These are phyloP conservation scores for Protomyces gravidus DNA, from an alignment of 1,139 yeast genomes.

Conservation along the genomic window DNA sequence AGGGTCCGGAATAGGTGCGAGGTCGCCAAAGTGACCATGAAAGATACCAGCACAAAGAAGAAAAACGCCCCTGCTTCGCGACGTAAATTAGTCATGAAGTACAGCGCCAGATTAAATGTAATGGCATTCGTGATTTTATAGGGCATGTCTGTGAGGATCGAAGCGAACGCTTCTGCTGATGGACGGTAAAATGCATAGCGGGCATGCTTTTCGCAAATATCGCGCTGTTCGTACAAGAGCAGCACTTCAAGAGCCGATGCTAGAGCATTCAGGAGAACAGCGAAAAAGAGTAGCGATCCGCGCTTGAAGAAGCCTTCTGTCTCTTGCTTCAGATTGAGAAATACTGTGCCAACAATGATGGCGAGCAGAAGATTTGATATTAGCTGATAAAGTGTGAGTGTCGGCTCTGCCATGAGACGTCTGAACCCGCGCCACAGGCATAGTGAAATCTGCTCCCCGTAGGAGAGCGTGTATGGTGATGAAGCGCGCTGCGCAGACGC, in stretches of 20 bases:
- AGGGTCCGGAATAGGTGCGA: constrained; percentile 67
- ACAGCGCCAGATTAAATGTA: constrained; percentile 57
- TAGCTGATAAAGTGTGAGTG: constrained; percentile 40
- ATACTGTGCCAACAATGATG: constrained; percentile 66
- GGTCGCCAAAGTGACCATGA: constrained; percentile 58
- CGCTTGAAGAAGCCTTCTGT: constrained; percentile 60
- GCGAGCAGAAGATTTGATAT: constrained; percentile 44
- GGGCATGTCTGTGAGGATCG: constrained; percentile 65
- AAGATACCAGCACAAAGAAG: constrained; percentile 54
- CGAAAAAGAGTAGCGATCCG: constrained; percentile 69
- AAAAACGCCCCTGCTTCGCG: constrained; percentile 68
- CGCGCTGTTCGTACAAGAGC: constrained; percentile 62
- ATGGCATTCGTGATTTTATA: constrained; percentile 54
- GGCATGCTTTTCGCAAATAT: constrained; percentile 74
- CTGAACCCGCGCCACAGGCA: constrained; percentile 18
- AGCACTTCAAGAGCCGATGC: constrained; percentile 71
- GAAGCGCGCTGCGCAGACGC: constrained; percentile 27
- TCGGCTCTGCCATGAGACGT: constrained; percentile 22
- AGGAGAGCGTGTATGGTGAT: constrained; percentile 40
- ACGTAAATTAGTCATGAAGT: constrained; percentile 65
- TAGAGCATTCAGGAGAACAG: constrained; percentile 72
- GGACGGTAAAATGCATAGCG: constrained; percentile 72
- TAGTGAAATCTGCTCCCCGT: constrained; percentile 40
- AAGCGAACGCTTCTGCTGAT: constrained; percentile 71
- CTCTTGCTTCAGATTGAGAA: constrained; percentile 50